These are phyloP conservation scores for Orbilia javanica DNA, from an alignment of 2,329 filamentous ascomycete species.

Conservation along the genomic window DNA sequence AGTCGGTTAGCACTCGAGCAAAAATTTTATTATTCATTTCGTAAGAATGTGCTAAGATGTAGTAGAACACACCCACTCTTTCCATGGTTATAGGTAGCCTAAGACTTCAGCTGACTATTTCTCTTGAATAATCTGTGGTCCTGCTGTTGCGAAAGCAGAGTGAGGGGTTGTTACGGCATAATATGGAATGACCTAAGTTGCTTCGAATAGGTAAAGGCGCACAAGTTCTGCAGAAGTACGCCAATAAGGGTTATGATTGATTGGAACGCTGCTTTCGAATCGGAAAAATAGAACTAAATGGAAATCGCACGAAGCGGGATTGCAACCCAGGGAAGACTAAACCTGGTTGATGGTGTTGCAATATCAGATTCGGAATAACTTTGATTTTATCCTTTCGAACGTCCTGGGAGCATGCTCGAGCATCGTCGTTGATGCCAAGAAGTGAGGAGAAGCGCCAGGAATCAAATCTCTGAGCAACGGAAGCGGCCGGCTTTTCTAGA, in stretches of 20 bases:
- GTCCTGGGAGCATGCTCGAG: constrained; percentile 15
- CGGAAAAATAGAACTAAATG: constrained; percentile 19
- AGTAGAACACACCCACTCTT: too few relatives aligned
- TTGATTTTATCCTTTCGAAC: constrained; percentile 11
- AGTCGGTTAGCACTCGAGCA: too few relatives aligned
- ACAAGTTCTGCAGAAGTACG: constrained; percentile 18
- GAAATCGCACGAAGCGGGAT: constrained; percentile 28
- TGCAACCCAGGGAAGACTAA: constrained; percentile 19
- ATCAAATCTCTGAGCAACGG: constrained; percentile 10
- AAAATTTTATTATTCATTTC: too few relatives aligned
- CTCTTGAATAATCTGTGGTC: neutral
- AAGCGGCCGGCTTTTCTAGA: constrained; percentile 28
- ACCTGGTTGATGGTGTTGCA: constrained; percentile 20
- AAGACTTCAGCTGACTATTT: constrained; percentile 15
- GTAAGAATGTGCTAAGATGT: too few relatives aligned
- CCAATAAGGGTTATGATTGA: neutral
- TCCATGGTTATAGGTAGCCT: too few relatives aligned
- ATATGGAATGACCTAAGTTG: constrained; percentile 4
- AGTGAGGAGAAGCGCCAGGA: neutral
- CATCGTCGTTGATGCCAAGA: neutral
- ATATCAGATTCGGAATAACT: constrained; percentile 37
- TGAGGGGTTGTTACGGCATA: neutral
- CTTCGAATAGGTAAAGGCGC: constrained; percentile 23
- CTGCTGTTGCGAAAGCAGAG: neutral
- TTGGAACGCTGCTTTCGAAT: constrained; percentile 22